Conservation (phyloP, 805 yeast genomes). For the Metschnikowia aberdeeniae region DNA sequence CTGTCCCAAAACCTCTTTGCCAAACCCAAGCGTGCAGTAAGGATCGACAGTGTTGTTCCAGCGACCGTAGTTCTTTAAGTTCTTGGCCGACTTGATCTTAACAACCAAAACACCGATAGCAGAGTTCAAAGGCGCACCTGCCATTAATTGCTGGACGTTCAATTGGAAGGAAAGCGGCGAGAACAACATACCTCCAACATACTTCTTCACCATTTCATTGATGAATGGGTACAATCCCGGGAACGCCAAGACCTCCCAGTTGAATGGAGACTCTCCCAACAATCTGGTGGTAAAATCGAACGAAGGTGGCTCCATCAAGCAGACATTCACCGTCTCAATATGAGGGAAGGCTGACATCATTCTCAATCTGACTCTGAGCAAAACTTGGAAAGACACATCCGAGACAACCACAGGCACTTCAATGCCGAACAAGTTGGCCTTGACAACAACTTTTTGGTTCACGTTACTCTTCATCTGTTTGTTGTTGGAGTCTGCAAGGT, state of each 20-base stretch:
- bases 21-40: conserved; percentile 68
- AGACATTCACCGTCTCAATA: conserved; percentile 82
- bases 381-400: conserved; percentile 70
- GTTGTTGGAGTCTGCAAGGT: conserved; percentile 74
- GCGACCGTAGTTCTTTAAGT: conserved; percentile 64
- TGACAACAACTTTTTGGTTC: conserved; percentile 75
- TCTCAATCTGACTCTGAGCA: conserved; percentile 76
- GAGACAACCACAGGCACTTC: conserved; percentile 77
- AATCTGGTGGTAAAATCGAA: conserved; percentile 74
- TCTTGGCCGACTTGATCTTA: conserved; percentile 60
- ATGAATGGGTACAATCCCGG: conserved; percentile 87
- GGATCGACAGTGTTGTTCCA: conserved; percentile 86
- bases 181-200: conserved; percentile 82
- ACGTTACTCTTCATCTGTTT: conserved; percentile 82
- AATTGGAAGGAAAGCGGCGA: conserved; percentile 91
- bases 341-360: conserved; percentile 92
- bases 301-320: conserved; percentile 81
- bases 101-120: conserved; percentile 84
- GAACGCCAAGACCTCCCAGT: conserved; percentile 79
- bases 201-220: conserved; percentile 79
- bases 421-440: conserved; percentile 78
- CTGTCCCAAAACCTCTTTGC: conserved; percentile 55
- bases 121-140: conserved; percentile 74
- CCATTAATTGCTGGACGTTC: conserved; percentile 83
- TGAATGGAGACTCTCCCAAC: conserved; percentile 79